phyloP scores from a whole-genome alignment of 2,329 filamentous ascomycete species.

The Beauveria bassiana region DNA sequence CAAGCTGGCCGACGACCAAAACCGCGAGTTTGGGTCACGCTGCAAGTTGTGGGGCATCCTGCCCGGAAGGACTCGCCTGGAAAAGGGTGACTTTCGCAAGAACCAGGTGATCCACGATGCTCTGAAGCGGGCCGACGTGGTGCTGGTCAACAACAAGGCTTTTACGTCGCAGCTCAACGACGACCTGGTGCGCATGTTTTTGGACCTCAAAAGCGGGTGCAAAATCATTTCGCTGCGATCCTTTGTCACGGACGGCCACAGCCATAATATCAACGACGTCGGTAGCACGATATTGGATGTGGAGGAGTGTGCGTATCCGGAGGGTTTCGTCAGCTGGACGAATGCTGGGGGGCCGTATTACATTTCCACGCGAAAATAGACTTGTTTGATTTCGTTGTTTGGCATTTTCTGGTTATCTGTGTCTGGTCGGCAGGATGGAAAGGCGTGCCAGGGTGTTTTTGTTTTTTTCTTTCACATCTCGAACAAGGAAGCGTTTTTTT shows the following conservation, averaged over 20 bases:
- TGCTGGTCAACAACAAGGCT: slow-evolving; percentile 96
- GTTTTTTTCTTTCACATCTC: not conserved
- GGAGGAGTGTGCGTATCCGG: slow-evolving; percentile 52
- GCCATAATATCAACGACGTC: slow-evolving; percentile 70
- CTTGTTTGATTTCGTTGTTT: not conserved
- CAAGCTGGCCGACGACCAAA: slow-evolving; percentile 71
- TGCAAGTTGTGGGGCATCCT: slow-evolving; percentile 84
- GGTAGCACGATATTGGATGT: slow-evolving; percentile 76
- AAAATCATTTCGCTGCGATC: slow-evolving; percentile 87
- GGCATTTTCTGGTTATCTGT: not conserved
- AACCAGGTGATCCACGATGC: slow-evolving; percentile 62
- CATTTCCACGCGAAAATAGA: slow-evolving; percentile 69
- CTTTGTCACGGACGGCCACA: slow-evolving; percentile 76
- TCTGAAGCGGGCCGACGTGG: slow-evolving; percentile 81
- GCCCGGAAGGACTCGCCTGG: slow-evolving; percentile 70
- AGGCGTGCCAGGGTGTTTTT: slow-evolving; percentile 12
- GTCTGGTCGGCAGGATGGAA: slow-evolving; percentile 6
- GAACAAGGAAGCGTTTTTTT: not conserved
- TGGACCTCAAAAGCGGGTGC: slow-evolving; percentile 86
- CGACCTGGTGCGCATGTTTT: slow-evolving; percentile 76
- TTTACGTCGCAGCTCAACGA: slow-evolving; percentile 86
- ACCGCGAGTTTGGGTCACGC: slow-evolving; percentile 74
- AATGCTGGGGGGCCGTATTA: slow-evolving; percentile 78
- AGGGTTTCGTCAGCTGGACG: slow-evolving; percentile 86
- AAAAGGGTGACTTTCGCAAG: slow-evolving; percentile 76